Conservation (phyloP, 768 basidiomycete genomes). For the Postia placenta region DNA sequence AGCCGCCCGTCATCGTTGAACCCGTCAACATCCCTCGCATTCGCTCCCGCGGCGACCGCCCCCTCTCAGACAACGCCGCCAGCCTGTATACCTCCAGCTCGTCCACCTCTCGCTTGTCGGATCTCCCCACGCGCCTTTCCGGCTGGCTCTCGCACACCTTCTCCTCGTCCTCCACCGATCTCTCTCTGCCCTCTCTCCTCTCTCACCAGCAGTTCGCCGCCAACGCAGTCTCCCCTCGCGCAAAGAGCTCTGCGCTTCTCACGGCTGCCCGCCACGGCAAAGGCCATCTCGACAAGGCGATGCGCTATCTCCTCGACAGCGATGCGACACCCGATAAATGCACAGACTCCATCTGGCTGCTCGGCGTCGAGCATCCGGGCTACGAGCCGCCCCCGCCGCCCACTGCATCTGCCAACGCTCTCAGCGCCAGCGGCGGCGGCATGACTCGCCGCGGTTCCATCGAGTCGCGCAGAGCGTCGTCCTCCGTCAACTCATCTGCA, state of each 20-base stretch:
- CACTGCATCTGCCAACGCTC: conserved; percentile 18
- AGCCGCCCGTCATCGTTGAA: conserved; percentile 64
- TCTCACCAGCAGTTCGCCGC: conserved; percentile 35
- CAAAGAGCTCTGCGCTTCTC: conserved; percentile 47
- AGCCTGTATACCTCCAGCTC: conserved; percentile 41
- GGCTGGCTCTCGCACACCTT: conserved; percentile 83
- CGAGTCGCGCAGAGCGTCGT: conserved; percentile 37
- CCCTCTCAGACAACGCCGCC: conserved; percentile 40
- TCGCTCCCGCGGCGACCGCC: conserved; percentile 52
- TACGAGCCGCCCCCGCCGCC: conserved; percentile 43
- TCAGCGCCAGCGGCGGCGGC: conserved; percentile 1
- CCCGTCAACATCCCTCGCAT: conserved; percentile 48
- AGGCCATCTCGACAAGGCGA: conserved; percentile 74
- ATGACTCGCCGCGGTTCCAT: conserved; percentile 27
- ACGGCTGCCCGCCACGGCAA: conserved; percentile 70
- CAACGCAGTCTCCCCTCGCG: conserved; percentile 32
- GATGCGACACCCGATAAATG: conserved; percentile 84
- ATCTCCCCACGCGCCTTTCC: conserved; percentile 69
- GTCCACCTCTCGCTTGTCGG: conserved; percentile 49
- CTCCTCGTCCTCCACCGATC: conserved; percentile 63
- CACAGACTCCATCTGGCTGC: conserved; percentile 80
- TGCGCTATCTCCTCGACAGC: conserved; percentile 86
- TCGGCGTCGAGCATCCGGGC: conserved; percentile 78
- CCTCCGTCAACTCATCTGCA: conserved; percentile 39
- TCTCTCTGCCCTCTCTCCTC: conserved; percentile 58